These are phyloP conservation scores for Salisapilia sapeloensis DNA, from an alignment of 352 stramenopile genomes.

Conservation along the genomic window DNA sequence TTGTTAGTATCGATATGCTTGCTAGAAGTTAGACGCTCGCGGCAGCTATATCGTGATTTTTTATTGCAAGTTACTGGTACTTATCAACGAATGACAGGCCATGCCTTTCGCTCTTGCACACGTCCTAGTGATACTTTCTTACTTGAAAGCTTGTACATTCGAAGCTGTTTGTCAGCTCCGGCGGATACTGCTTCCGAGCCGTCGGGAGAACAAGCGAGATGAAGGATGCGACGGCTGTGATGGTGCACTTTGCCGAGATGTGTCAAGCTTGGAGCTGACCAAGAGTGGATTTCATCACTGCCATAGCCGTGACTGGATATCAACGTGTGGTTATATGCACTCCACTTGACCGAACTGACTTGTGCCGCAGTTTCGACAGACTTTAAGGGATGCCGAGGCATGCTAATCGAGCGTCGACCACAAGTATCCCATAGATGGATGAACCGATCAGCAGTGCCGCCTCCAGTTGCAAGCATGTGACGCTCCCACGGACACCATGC, in stretches of 20 bases:
- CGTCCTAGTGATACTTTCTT: too few relatives aligned
- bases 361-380: slow-evolving; percentile 96
- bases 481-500: slow-evolving; percentile 98
- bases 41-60: too few relatives aligned
- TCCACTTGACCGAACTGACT: slow-evolving; percentile 94
- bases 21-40: too few relatives aligned
- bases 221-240: slow-evolving; percentile 93
- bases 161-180: slow-evolving; percentile 91
- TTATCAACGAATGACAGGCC: too few relatives aligned
- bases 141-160: slow-evolving; percentile 97
- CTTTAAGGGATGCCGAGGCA: too few relatives aligned
- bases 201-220: slow-evolving; percentile 93
- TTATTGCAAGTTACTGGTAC: too few relatives aligned
- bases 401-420: slow-evolving; percentile 82
- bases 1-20: too few relatives aligned
- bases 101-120: too few relatives aligned
- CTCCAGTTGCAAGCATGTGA: slow-evolving; percentile 92
- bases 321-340: slow-evolving; percentile 87
- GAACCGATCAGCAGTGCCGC: slow-evolving; percentile 93
- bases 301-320: slow-evolving; percentile 95
- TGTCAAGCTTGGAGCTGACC: slow-evolving; percentile 98
- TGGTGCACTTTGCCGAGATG: slow-evolving; percentile 96
- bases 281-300: slow-evolving; percentile 96
- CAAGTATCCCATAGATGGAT: slow-evolving; percentile 99
- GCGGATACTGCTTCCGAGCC: slow-evolving; percentile 85